phyloP scores from a whole-genome alignment of 768 basidiomycete species.

The Hemileccinum impolitum region DNA sequence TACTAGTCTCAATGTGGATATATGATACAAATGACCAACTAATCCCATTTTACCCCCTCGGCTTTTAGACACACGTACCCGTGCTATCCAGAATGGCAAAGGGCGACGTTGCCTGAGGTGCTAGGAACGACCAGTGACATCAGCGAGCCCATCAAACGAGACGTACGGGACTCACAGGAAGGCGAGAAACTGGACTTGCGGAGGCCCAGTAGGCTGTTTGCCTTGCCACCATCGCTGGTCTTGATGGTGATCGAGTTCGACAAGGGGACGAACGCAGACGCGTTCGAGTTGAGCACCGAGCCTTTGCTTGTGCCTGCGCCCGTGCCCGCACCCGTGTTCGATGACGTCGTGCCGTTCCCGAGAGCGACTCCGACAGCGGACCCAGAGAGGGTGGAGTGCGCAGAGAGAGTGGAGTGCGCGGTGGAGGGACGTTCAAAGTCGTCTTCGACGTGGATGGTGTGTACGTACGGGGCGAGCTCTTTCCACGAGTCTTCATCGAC shows the following conservation, averaged over 20 bases:
- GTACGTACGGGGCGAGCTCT: conserved; percentile 30
- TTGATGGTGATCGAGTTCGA: conserved; percentile 19
- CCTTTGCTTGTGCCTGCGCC: not conserved
- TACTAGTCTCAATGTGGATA: not conserved
- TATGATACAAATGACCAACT: not conserved
- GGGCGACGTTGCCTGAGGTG: conserved; percentile 24
- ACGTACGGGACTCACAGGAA: conserved; percentile 12
- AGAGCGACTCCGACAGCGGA: not conserved
- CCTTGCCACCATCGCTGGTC: conserved; percentile 15
- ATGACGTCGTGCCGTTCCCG: not conserved
- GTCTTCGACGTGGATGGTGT: conserved; percentile 31
- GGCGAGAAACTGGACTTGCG: conserved; percentile 24
- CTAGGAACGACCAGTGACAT: conserved; percentile 6
- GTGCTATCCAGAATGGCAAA: conserved; percentile 25
- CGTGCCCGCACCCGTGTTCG: not conserved
- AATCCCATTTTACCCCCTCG: not conserved
- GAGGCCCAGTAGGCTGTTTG: conserved; percentile 9
- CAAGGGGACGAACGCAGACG: conserved; percentile 24
- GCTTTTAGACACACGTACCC: conserved; percentile 14
- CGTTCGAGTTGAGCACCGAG: conserved; percentile 20
- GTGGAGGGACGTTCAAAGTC: conserved; percentile 18
- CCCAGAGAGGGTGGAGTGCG: conserved; percentile 6
- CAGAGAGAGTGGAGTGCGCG: conserved; percentile 8
- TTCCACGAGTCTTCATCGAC: conserved; percentile 33
- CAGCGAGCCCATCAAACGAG: not conserved